Base-by-base conservation (phyloP, 2,329 filamentous ascomycete species). In the Parastagonospora nodorum region DNA sequence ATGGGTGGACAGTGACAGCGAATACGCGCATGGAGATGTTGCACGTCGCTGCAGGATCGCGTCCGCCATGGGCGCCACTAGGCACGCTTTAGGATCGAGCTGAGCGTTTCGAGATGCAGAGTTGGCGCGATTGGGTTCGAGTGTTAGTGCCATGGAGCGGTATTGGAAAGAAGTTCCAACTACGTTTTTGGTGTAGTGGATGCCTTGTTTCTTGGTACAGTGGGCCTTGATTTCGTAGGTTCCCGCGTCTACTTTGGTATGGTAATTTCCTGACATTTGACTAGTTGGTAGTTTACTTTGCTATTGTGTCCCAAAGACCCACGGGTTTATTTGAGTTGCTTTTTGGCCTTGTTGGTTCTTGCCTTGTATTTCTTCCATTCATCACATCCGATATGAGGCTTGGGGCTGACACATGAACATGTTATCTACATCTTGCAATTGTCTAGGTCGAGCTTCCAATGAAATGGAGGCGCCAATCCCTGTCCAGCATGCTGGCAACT, bases 381-480 rank as follows among this genome's bases (percentile, higher is more conserved):
- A 28, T 39, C 8, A 12, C 14, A 11, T 50, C 38, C 44, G 36
- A 51, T 27, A 53, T 16, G 35, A 10, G 12, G 10, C 19, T 16
- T 56, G 50, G n/a, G n/a, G n/a, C 42, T 16, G 38, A 37, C 15
- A 24, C 27, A 14, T 14, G 47, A 57, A 38, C n/a, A 45, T 45
- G 43, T 32, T 38, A 31, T 56, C 62, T 48, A 63, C 51, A 38
- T 60, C 59, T 32, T 60, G 63, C 42, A 57, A 50, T 12, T 61
- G 64, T 51, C 44, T 56, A 16, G 43, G 43, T 38, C 56, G 55
- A 14, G 32, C 53, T 8, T 53, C 60, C 14, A 53, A 40, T 45
- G 49, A 54, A 16, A 49, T 52, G 42, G 51, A 64, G 16, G 38
- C 58, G n/a, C 53, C 63, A 29, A 53, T 53, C 42, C 53, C 57